Evolutionary conservation across 192 early-diverging fungal species (phyloP).

Genomic region (Mortierella claussenii): DNA sequence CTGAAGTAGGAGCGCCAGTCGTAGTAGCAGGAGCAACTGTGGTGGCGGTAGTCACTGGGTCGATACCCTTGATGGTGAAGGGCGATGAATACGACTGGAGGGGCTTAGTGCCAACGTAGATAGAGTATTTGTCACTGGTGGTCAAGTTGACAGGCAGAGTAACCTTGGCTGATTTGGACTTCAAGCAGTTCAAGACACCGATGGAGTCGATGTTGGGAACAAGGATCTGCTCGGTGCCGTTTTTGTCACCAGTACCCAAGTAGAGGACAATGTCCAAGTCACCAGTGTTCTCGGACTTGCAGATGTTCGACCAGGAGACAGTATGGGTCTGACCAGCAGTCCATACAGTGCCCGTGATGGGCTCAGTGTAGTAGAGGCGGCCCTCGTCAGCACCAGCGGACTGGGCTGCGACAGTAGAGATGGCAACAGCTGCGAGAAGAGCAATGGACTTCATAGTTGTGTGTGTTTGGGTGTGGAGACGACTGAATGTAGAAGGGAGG

Average conservation of each 20-base stretch:
- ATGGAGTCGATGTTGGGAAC: conserved; percentile 23
- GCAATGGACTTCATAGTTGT: conserved; percentile 35
- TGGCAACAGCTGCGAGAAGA: conserved; percentile 32
- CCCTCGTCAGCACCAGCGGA: conserved; percentile 32
- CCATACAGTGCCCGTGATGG: conserved; percentile 34
- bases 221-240: conserved; percentile 33
- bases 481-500: neutral
- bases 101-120: conserved; percentile 40
- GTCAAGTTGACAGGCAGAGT: conserved; percentile 40
- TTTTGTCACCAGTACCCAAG: conserved; percentile 17
- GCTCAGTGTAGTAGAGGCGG: conserved; percentile 44
- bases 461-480: neutral
- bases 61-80: conserved; percentile 41
- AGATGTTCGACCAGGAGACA: conserved; percentile 43
- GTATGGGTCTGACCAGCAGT: conserved; percentile 31
- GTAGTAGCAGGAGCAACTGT: neutral
- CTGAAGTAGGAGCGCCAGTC: neutral
- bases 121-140: conserved; percentile 26
- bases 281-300: conserved; percentile 25
- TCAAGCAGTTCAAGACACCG: conserved; percentile 38
- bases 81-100: conserved; percentile 30
- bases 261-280: conserved; percentile 39
- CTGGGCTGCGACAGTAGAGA: conserved; percentile 41
- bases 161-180: conserved; percentile 26
- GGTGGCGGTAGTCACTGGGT: conserved; percentile 1